Conservation (phyloP, 305 asterid species). For the Rubia balearica region DNA sequence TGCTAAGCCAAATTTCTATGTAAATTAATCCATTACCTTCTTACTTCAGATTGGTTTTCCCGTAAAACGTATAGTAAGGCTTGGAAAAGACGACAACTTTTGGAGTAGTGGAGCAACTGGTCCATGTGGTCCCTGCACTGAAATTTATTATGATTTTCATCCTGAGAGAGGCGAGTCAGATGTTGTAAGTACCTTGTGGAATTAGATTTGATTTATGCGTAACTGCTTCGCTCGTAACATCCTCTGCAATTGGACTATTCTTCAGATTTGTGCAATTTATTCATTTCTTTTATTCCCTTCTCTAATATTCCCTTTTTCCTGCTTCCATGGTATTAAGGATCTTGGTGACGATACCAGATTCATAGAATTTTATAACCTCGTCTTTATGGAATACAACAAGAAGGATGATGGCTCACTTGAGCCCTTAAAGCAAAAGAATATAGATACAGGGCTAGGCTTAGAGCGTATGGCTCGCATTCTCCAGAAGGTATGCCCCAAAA, state of each 20-base stretch:
- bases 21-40: slow-evolving; percentile 13
- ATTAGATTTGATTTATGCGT: not conserved
- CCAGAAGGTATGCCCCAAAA: slow-evolving; percentile 43
- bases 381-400: slow-evolving; percentile 88
- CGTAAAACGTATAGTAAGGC: slow-evolving; percentile 59
- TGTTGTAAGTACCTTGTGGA: slow-evolving; percentile 18
- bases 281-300: slow-evolving; percentile 5
- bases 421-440: slow-evolving; percentile 91
- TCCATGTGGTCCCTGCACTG: slow-evolving; percentile 98
- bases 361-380: slow-evolving; percentile 97
- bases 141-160: slow-evolving; percentile 85
- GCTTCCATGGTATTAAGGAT: slow-evolving; percentile 47
- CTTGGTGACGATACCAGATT: slow-evolving; percentile 91
- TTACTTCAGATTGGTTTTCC: slow-evolving; percentile 72
- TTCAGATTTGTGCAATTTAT: too few relatives aligned
- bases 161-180: slow-evolving; percentile 70
- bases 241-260: not conserved
- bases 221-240: not conserved
- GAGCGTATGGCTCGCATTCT: slow-evolving; percentile 97
- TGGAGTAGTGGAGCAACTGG: slow-evolving; percentile 97
- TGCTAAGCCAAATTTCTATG: not conserved
- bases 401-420: slow-evolving; percentile 93
- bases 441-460: slow-evolving; percentile 93
- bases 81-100: slow-evolving; percentile 92
- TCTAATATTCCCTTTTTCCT: slow-evolving; percentile 9